Evolutionary conservation across 2,329 filamentous ascomycete genomes (phyloP), one percentile per base, ranked within the genome.

Genomic region (Mariannaea elegans): DNA sequence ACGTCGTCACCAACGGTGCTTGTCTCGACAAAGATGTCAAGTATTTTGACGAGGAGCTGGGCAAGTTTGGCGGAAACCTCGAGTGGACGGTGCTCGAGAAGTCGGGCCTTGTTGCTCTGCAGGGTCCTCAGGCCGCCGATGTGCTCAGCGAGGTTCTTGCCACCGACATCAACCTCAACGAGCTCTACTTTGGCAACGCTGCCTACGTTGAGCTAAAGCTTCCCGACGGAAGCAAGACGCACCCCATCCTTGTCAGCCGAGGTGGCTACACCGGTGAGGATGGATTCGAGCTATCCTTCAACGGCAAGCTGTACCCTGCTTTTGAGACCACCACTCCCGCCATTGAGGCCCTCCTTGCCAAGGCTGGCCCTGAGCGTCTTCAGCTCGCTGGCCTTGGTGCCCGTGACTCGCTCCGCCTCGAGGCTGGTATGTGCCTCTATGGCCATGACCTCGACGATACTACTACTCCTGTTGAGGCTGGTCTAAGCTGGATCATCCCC

Each of bases 341-440:
- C 21, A 89, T 91, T 5, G 84, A 93, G 74, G 81, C 87, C 21
- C 83, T 97, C 21, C 84, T 97, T 45, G 76, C 83, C 38, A 80
- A 85, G 29, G 89, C 89, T 23, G 86, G 88, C 10, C 77, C 82
- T 3, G 82, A 84, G 63, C 79, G 77, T 50, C 81, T 97, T 14
- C 90, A 90, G 71, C 85, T 97, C 44, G 93, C 94, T 2, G 95
- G 95, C 3, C 85, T 99, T 0, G 95, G 94, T 9, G 93, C 95
- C 2, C 87, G 95, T 65, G 95, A 99, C 77, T 96, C 91, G 62
- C 87, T 99, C 60, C 89, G 95, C 45, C 87, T 99, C 27, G 95
- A 99, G 80, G 95, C 95, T 0, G 95, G 95, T 62, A 97, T 99
- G 94, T 99, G 95, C 77, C 85, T 99, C n/a, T 99, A 99, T 79